These are phyloP conservation scores for Suhomyces coccinellae DNA, from an alignment of 1,139 yeast species.

Conservation along the genomic window DNA sequence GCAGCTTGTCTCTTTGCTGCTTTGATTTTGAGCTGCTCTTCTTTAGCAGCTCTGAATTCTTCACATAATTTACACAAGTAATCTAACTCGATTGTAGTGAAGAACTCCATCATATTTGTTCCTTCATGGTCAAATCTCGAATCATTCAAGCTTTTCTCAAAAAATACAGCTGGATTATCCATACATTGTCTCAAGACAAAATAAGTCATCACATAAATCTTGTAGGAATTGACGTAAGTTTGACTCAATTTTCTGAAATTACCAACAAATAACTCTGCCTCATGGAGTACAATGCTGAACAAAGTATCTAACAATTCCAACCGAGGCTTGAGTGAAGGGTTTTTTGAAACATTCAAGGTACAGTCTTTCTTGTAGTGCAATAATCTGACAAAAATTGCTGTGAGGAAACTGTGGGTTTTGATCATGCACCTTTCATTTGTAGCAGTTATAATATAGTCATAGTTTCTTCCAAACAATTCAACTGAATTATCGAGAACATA, in stretches of 20 bases:
- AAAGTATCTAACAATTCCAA: slow-evolving; percentile 38
- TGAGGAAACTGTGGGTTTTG: slow-evolving; percentile 42
- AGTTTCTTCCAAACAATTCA: slow-evolving; percentile 44
- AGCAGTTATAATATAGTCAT: slow-evolving; percentile 42
- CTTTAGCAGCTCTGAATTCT: slow-evolving; percentile 44
- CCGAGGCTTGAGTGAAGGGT: slow-evolving; percentile 27
- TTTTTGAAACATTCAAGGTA: slow-evolving; percentile 22
- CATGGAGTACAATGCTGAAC: slow-evolving; percentile 37
- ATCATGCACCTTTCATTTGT: slow-evolving; percentile 45
- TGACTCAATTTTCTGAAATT: slow-evolving; percentile 42
- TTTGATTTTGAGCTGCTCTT: slow-evolving; percentile 28
- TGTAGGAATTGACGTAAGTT: slow-evolving; percentile 43
- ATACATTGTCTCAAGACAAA: slow-evolving; percentile 46
- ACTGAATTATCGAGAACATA: slow-evolving; percentile 47
- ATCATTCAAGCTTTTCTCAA: slow-evolving; percentile 33
- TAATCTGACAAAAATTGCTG: slow-evolving; percentile 44
- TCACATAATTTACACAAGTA: slow-evolving; percentile 42
- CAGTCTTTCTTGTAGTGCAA: slow-evolving; percentile 42
- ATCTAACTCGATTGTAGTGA: slow-evolving; percentile 37
- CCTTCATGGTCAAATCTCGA: slow-evolving; percentile 37
- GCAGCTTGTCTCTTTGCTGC: slow-evolving; percentile 5
- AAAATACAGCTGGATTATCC: slow-evolving; percentile 43
- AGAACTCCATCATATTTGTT: slow-evolving; percentile 43
- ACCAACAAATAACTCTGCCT: slow-evolving; percentile 49
- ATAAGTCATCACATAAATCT: slow-evolving; percentile 44